Base-by-base conservation (phyloP, 768 basidiomycete genomes). In the Pleurotus ostreatus region DNA sequence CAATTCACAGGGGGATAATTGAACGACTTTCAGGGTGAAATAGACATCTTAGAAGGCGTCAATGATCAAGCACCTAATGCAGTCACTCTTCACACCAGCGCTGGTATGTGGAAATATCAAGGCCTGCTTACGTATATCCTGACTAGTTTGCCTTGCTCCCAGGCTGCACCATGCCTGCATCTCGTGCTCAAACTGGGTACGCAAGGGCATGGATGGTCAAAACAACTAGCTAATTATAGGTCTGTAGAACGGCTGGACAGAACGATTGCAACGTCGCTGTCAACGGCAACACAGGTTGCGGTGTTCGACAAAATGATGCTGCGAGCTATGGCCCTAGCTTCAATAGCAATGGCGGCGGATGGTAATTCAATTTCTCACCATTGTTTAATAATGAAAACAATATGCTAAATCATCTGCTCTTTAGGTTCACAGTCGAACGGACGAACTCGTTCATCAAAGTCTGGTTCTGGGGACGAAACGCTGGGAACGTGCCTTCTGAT, bases 401-500 rank as follows among this genome's bases (percentile, higher is more conserved):
- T 25, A 23, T 26, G 26, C 30, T 55, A 12, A 20, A 1, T 25
- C 23, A 5, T 16, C 15, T 40, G 9, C 12, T 40, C 20, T 20
- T 7, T 11, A 85, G 81, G 79, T 86, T 80, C 63, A 88, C 83
- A 0, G 73, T 86, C 49, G 85, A 88, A 65, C 78, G 86, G 39
- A 81, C 82, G 0, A 62, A 67, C 16, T 62, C 61, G 13, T 79
- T 74, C 63, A 83, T 90, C 60, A 83, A 82, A 52, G 74, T 89
- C 30, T 91, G 84, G 81, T 89, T 88, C 73, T 92, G 88, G 87
- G 66, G 80, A 0, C 75, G 88, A 23, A 76, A 77, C 60, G 76
- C 67, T 46, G 68, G 63, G 2, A 65, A 61, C 26, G 77, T 82
- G 23, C 85, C 84, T 2, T 49, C 63, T 7, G 82, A 83, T 25